These are phyloP conservation scores for Tylopilus plumbeoviolaceoides DNA, from an alignment of 768 basidiomycete species.

Conservation along the genomic window DNA sequence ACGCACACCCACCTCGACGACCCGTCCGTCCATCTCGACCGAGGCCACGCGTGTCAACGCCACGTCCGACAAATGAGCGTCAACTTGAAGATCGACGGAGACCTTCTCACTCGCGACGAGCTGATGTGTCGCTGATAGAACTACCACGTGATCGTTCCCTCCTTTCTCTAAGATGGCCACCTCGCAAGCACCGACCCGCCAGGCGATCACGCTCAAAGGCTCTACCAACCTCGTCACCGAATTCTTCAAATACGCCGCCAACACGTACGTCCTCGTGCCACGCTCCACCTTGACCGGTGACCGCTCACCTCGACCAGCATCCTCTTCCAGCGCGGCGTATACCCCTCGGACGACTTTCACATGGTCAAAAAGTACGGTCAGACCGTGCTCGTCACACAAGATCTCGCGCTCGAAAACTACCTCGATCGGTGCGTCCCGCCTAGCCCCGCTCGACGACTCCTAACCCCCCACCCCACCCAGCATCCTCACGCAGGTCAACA, in stretches of 20 bases:
- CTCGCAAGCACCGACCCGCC: constrained; percentile 48
- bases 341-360: constrained; percentile 97
- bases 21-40: constrained; percentile 46
- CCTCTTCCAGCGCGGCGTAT: constrained; percentile 93
- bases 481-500: constrained; percentile 88
- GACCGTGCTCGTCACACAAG: constrained; percentile 91
- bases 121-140: no score
- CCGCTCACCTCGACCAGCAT: constrained; percentile 53
- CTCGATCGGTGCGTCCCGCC: constrained; percentile 57
- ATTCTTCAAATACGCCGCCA: constrained; percentile 99
- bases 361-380: constrained; percentile 99
- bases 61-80: no score
- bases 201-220: constrained; percentile 92
- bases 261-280: constrained; percentile 62
- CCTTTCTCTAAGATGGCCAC: constrained; percentile 34
- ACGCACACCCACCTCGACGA: constrained; percentile 40
- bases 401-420: constrained; percentile 90
- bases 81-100: no score
- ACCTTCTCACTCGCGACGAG: no score
- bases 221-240: constrained; percentile 92
- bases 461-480: constrained; percentile 34
- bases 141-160: no score
- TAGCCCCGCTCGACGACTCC: neutral
- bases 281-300: no score
- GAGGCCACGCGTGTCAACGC: neutral